These are phyloP conservation scores for Capsicum baccatum DNA, from an alignment of 257 asterid genomes.

Conservation along the genomic window DNA sequence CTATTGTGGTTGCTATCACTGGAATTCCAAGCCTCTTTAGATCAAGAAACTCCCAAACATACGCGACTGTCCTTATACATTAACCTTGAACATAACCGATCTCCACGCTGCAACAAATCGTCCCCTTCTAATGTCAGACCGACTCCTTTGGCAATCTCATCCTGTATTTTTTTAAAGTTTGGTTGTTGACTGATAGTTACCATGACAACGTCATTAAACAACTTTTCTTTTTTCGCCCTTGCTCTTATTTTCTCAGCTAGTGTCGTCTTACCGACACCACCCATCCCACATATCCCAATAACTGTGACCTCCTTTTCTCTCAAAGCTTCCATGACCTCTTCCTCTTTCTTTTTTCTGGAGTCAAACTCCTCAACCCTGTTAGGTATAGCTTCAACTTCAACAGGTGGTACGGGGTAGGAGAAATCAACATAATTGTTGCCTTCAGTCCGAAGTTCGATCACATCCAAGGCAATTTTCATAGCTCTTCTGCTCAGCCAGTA, in stretches of 20 bases:
- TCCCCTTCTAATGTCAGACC: neutral
- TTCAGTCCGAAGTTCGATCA: neutral
- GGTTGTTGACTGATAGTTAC: conserved; percentile 14
- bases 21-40: conserved; percentile 25
- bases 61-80: neutral
- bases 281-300: conserved; percentile 36
- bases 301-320: neutral
- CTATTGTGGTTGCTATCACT: neutral
- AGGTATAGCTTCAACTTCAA: neutral
- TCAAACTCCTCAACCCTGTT: neutral
- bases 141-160: conserved; percentile 17
- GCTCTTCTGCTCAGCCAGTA: neutral
- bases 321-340: conserved; percentile 26
- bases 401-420: neutral
- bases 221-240: neutral
- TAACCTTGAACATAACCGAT: neutral
- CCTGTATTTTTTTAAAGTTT: conserved; percentile 13
- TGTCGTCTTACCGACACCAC: conserved; percentile 36
- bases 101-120: neutral
- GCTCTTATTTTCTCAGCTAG: conserved; percentile 21
- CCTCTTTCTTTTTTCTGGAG: conserved; percentile 24
- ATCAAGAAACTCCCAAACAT: conserved; percentile 21
- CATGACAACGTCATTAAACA: conserved; percentile 22
- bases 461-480: neutral
- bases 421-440: neutral